Conservation (phyloP, 2,329 filamentous ascomycete species). For the Penicillium expansum region DNA sequence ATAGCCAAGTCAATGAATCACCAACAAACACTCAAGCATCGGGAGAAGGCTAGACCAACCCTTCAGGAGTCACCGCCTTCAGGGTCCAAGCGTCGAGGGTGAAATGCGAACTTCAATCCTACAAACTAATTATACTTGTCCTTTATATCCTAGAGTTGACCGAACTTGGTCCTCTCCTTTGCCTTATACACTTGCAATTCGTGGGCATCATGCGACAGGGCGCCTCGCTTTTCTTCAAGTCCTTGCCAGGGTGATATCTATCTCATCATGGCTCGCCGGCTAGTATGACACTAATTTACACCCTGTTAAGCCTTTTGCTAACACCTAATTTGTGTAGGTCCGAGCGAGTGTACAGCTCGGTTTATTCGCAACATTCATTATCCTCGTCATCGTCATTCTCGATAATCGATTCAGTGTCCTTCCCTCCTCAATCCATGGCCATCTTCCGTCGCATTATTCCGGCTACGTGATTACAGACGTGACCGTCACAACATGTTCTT, state of each 20-base stretch:
- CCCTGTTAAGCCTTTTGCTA: neutral
- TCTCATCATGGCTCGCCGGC: slow-evolving; percentile 43
- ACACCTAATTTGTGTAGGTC: slow-evolving; percentile 38
- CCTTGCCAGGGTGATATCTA: slow-evolving; percentile 32
- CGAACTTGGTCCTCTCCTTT: slow-evolving; percentile 28
- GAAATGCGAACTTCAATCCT: slow-evolving; percentile 11
- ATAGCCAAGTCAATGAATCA: neutral
- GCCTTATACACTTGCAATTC: slow-evolving; percentile 10
- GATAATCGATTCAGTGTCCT: slow-evolving; percentile 87
- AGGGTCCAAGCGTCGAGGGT: slow-evolving; percentile 18
- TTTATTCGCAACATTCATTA: slow-evolving; percentile 62
- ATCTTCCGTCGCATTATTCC: slow-evolving; percentile 80
- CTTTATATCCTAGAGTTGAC: slow-evolving; percentile 28
- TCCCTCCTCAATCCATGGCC: slow-evolving; percentile 78
- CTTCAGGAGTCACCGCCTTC: slow-evolving; percentile 33
- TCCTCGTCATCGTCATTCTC: slow-evolving; percentile 74
- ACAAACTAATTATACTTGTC: slow-evolving; percentile 6
- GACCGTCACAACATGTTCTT: slow-evolving; percentile 71
- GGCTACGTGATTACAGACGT: slow-evolving; percentile 85
- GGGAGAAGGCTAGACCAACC: neutral
- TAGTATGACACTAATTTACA: slow-evolving; percentile 31
- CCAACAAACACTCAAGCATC: neutral
- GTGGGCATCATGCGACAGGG: slow-evolving; percentile 35
- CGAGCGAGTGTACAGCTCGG: slow-evolving; percentile 73
- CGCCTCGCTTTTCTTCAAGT: slow-evolving; percentile 25